Evolutionary conservation across 306 rosid genomes (phyloP), one percentile per base, ranked within the genome.

Genomic region (Dryas octopetala): DNA sequence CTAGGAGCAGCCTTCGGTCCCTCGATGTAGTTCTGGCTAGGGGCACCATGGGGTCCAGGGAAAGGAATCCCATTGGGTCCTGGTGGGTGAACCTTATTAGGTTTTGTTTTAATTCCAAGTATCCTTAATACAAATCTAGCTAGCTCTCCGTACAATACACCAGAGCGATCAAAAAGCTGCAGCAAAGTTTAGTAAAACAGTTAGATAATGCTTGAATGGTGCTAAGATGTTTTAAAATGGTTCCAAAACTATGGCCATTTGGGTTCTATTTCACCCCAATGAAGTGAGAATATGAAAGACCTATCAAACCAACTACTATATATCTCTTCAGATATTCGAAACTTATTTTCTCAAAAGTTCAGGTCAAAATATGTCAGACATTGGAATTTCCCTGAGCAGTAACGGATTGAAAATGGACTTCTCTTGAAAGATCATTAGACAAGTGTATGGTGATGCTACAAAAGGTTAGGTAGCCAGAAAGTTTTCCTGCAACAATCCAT

Each of bases 91-190:
- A 80, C 86, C 76, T 76, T 86, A 73, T 79, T 82, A 9, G 78
- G 46, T 84, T 91, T 91, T 5, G 91, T 76, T 88, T 32, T 89
- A 58, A 93, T 59, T 55, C 97, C 98, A 50, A 91, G 92, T 70
- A 93, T 70, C 75, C 98, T 90, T 68, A 93, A 71, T 14, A 79
- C 97, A 76, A 93, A 91, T 83, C 97, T 88, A 44, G 98, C 98
- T n/a, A 91, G 93, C 80, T 91, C 98, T 73, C 98, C 97, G 8
- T 93, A 93, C 57, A 93, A 85, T 70, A 93, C 5, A 54, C 98
- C 98, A 10, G 96, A 93, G 69, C 96, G 93, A 73, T 93, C 97
- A 78, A 91, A 91, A 69, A 93, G 91, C 97, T 93, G 98, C 82
- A 73, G 46, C 13, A 19, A 58, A 54, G 47, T 59, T 58, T 26